Percentiles rank a stretch among this genome's conserved stretches.
Evolutionary conservation across 768 basidiomycete genomes (phyloP).

Genomic region (Amanita muscaria): DNA sequence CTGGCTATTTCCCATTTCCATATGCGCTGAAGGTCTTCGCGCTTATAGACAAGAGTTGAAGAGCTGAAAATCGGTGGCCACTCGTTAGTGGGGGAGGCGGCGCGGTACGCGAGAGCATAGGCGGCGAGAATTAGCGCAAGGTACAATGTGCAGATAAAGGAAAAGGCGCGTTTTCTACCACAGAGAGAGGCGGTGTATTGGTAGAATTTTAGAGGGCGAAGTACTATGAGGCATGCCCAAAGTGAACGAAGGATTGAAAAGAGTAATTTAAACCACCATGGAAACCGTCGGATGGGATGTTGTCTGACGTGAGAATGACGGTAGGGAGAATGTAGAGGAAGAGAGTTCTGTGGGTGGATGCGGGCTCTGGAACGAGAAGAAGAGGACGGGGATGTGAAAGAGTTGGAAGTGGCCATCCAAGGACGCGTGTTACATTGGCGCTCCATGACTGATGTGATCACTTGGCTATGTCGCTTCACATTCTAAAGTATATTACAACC

Average conservation of each 20-base stretch:
- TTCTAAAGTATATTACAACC: too few relatives aligned
- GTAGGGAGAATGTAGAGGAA: constrained; percentile 26
- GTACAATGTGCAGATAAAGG: constrained; percentile 41
- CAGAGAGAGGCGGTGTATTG: constrained; percentile 47
- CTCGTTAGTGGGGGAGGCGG: constrained; percentile 50
- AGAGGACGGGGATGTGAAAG: constrained; percentile 43
- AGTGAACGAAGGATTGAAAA: constrained; percentile 56
- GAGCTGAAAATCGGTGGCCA: constrained; percentile 53
- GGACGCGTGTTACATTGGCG: constrained; percentile 9
- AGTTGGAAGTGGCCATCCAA: too few relatives aligned
- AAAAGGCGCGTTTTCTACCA: constrained; percentile 47
- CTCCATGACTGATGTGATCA: background rate
- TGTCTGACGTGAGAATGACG: constrained; percentile 63
- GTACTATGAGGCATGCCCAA: constrained; percentile 46
- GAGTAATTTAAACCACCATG: constrained; percentile 54
- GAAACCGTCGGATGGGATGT: constrained; percentile 35
- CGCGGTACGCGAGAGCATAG: constrained; percentile 55
- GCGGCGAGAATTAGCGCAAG: constrained; percentile 40
- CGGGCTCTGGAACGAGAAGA: constrained; percentile 32
- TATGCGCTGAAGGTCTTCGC: constrained; percentile 79
- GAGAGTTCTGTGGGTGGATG: constrained; percentile 19
- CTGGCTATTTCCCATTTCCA: constrained; percentile 95
- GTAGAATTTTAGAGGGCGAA: constrained; percentile 54
- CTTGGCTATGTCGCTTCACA: background rate
- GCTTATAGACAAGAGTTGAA: constrained; percentile 64